These are phyloP conservation scores for Entonaema liquescens DNA, from an alignment of 495 filamentous ascomycete genomes.

Conservation along the genomic window DNA sequence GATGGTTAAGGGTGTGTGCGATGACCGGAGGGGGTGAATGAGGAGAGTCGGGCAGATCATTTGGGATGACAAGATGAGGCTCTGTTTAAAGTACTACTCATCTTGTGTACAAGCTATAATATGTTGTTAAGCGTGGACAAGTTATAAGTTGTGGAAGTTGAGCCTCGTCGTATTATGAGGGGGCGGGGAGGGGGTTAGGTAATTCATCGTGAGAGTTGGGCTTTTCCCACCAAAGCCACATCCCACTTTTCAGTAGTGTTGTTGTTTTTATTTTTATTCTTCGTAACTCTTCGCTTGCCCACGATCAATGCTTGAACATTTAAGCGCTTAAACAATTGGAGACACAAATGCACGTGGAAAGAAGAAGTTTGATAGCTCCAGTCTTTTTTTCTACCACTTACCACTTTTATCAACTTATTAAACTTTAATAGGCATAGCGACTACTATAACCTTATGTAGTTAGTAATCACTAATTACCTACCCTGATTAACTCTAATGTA, in stretches of 20 bases:
- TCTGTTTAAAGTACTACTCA: slow-evolving; percentile 38
- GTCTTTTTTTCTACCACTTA: neutral
- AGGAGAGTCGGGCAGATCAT: slow-evolving; percentile 32
- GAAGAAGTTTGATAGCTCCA: neutral
- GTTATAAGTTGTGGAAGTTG: neutral
- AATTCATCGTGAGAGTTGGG: too few relatives aligned
- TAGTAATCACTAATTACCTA: neutral
- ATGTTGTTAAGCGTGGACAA: neutral
- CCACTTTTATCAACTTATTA: slow-evolving; percentile 2
- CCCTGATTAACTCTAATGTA: neutral
- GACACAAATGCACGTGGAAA: neutral
- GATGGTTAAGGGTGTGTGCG: slow-evolving; percentile 19
- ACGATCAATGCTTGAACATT: neutral
- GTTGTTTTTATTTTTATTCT: too few relatives aligned
- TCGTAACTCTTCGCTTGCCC: neutral
- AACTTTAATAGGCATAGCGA: slow-evolving; percentile 1
- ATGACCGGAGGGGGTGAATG: slow-evolving; percentile 31
- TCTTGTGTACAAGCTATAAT: slow-evolving; percentile 29
- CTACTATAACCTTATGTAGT: slow-evolving; percentile 1
- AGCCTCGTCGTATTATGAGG: neutral
- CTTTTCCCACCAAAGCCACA: too few relatives aligned
- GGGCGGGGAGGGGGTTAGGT: too few relatives aligned
- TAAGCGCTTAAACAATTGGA: neutral
- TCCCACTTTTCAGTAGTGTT: too few relatives aligned
- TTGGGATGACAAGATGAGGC: slow-evolving; percentile 45